These are phyloP conservation scores for Glonium stellatum DNA, from an alignment of 495 filamentous ascomycete genomes.

Conservation along the genomic window DNA sequence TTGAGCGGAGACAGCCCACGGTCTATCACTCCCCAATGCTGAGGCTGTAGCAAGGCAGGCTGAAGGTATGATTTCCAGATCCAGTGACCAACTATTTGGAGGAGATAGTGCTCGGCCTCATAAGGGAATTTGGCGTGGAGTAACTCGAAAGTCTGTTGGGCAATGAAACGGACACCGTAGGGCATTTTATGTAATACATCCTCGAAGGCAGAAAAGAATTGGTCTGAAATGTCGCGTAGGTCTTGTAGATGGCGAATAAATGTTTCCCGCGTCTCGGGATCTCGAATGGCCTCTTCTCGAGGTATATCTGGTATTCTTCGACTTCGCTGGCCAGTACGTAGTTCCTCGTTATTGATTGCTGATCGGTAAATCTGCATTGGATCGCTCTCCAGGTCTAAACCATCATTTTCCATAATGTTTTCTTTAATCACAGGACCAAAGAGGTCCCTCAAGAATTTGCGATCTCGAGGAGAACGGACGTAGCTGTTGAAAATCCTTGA, in stretches of 20 bases:
- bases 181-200: conserved; percentile 82
- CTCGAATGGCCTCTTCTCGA: conserved; percentile 85
- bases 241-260: conserved; percentile 93
- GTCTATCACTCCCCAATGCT: conserved; percentile 84
- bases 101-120: conserved; percentile 67
- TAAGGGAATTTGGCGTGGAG: conserved; percentile 68
- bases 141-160: conserved; percentile 74
- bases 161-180: conserved; percentile 85
- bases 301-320: conserved; percentile 71
- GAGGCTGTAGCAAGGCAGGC: conserved; percentile 76
- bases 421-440: conserved; percentile 76
- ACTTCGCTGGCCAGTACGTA: conserved; percentile 80
- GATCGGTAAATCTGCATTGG: conserved; percentile 96
- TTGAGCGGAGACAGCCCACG: conserved; percentile 80
- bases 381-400: conserved; percentile 90
- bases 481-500: conserved; percentile 77
- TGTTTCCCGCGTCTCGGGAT: conserved; percentile 80
- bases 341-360: conserved; percentile 91
- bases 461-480: conserved; percentile 82
- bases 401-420: conserved; percentile 84
- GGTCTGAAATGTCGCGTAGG: conserved; percentile 85
- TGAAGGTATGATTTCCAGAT: conserved; percentile 91
- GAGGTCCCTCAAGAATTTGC: conserved; percentile 83
- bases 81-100: conserved; percentile 83
- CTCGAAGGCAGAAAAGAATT: conserved; percentile 74